Evolutionary conservation across 306 rosid species (phyloP).

Genomic region (Vigna nakashimae): DNA sequence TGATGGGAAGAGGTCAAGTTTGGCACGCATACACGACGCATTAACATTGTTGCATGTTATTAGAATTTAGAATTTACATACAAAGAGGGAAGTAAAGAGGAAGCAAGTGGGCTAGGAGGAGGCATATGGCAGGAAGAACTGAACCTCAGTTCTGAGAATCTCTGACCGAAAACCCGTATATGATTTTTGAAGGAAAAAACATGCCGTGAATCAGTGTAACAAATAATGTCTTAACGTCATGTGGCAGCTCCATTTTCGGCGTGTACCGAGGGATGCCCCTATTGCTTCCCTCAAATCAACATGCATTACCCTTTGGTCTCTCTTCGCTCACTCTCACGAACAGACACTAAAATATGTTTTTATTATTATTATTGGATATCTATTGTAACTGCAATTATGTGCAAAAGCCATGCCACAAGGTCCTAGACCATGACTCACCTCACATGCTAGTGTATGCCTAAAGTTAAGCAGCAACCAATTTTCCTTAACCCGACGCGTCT

Average conservation of each 20-base stretch:
- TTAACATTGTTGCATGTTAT: conserved; percentile 12
- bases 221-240: conserved; percentile 20
- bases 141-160: conserved; percentile 7
- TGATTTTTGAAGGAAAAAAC: conserved; percentile 12
- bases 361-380: background rate
- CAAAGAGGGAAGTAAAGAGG: background rate
- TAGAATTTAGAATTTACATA: background rate
- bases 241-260: conserved; percentile 45
- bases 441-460: conserved; percentile 71
- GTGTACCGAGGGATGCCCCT: conserved; percentile 31
- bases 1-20: conserved; percentile 29
- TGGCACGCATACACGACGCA: conserved; percentile 7
- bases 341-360: background rate
- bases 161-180: conserved; percentile 9
- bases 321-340: conserved; percentile 29
- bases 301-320: conserved; percentile 14
- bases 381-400: background rate
- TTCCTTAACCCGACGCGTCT: conserved; percentile 49
- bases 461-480: conserved; percentile 61
- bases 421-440: conserved; percentile 37
- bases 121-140: conserved; percentile 46
- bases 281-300: conserved; percentile 32
- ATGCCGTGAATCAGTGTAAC: conserved; percentile 7
- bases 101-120: conserved; percentile 40
- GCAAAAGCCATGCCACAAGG: conserved; percentile 37